A percentile compares a stretch with the other conserved stretches of the same genome.
Conservation (phyloP, 345 rosid species). For the Viola odorata region DNA sequence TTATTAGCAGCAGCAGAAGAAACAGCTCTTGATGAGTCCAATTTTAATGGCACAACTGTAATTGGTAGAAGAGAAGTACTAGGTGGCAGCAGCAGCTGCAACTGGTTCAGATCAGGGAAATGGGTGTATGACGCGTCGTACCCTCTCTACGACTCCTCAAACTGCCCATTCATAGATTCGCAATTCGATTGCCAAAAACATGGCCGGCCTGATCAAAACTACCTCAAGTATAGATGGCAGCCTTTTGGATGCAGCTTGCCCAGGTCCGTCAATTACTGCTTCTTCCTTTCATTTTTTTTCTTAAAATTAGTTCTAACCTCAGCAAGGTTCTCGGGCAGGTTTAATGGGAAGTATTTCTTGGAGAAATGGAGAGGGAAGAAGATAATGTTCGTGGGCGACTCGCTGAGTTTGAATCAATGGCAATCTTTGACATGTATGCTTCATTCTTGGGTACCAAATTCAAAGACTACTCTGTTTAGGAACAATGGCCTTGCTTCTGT, state of each 20-base stretch:
- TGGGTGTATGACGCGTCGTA: constrained; percentile 53
- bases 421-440: constrained; percentile 69
- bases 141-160: constrained; percentile 38
- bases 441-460: constrained; percentile 61
- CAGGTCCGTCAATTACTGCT: constrained; percentile 20
- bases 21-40: neutral
- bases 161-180: constrained; percentile 54
- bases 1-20: constrained; percentile 1
- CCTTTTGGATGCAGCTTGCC: constrained; percentile 53
- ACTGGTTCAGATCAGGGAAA: constrained; percentile 40
- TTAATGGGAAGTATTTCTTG: constrained; percentile 68
- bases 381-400: constrained; percentile 97
- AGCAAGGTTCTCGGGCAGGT: no score
- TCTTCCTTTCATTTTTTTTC: no score
- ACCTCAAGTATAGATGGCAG: constrained; percentile 62
- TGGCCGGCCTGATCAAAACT: constrained; percentile 46
- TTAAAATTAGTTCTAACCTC: no score
- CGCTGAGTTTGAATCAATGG: constrained; percentile 82
- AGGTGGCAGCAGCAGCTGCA: constrained; percentile 39
- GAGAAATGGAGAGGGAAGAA: constrained; percentile 84
- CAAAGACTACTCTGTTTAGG: constrained; percentile 38
- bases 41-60: constrained; percentile 1
- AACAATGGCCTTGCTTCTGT: constrained; percentile 50
- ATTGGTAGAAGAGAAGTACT: constrained; percentile 14
- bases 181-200: constrained; percentile 51